Evolutionary conservation across 768 basidiomycete species (phyloP), one percentile per base, ranked within the genome.

Genomic region (Brasilioporus rufonigricans): DNA sequence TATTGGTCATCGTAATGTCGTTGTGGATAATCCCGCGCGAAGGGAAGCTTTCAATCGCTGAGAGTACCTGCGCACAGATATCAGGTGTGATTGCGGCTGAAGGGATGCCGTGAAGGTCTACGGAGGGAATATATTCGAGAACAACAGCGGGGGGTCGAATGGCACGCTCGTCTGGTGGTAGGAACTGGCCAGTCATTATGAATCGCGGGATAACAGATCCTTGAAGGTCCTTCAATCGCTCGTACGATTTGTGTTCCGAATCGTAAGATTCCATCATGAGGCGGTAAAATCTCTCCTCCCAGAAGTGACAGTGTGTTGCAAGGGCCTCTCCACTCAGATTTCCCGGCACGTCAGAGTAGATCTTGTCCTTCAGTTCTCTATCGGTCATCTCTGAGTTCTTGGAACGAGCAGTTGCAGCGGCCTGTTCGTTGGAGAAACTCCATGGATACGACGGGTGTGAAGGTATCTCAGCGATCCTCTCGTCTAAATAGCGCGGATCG

Each of bases 51-150:
- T n/a, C n/a, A n/a, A n/a, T n/a, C n/a, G n/a, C n/a, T n/a, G n/a
- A n/a, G n/a, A n/a, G n/a, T n/a, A n/a, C n/a, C n/a, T n/a, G n/a
- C n/a, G n/a, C n/a, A n/a, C n/a, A n/a, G n/a, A n/a, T n/a, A n/a
- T n/a, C n/a, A n/a, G n/a, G n/a, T n/a, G n/a, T n/a, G n/a, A n/a
- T n/a, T n/a, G n/a, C n/a, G n/a, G n/a, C n/a, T n/a, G n/a, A n/a
- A n/a, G n/a, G 14, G 24, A 58, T 39, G 14, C 46, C 55, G 10
- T 2, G 1, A 21, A 56, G 47, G 26, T 5, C 39, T 3, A 58
- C 39, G 19, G 44, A 58, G 23, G 54, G 54, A n/a, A 50, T 41
- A 40, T 46, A 57, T 26, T 58, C 55, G 14, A 58, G 39, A 23
- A 58, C n/a, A n/a, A n/a, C 38, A 8, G 44, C 33, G 1, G 48